Base-by-base conservation (phyloP, 768 basidiomycete genomes). In the Cystoderma amianthinum region DNA sequence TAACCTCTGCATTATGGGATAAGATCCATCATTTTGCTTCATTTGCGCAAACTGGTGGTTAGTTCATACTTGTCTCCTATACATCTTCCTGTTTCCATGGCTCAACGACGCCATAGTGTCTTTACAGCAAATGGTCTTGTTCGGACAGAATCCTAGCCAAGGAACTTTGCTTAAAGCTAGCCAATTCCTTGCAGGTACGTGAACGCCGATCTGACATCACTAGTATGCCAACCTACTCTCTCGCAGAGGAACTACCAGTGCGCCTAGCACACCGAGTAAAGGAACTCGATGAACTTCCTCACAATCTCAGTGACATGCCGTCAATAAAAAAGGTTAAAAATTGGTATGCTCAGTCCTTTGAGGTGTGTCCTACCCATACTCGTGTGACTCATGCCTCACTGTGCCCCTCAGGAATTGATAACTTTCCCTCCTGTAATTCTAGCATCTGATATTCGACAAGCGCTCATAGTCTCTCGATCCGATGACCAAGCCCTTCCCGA, bases 321-420 rank as follows among this genome's bases (percentile, higher is more conserved):
- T 87, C 85, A 28, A 97, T 99, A 48, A 78, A 81, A 44, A 93
- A 88, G 57, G 89, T 99, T 45, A 94, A 93, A 68, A 85, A 95
- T 54, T 99, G 96, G 96, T 99, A 99, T 61, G 95, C 95, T 1
- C 91, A 98, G 68, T 91, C 88, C 12, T 98, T 99, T 60, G 89
- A 98, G 76, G 95, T 94, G 40, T 39, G 81, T 65, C 20, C 36
- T 36, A n/a, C n/a, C n/a, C n/a, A n/a, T n/a, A n/a, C 5, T 30
- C 20, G 25, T 20, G 32, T 21, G 18, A 30, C 19, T 39, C 25
- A 16, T 30, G 32, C 25, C 22, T 40, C 16, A 16, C 17, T 15
- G 36, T 36, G 25, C 17, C 33, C n/a, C 18, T 19, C 32, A 97
- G 94, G 95, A 97, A 69, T 74, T 98, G 42, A 80, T 97, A 59